Evolutionary conservation across 257 asterid species (phyloP).

Genomic region (Linaria vulgaris): DNA sequence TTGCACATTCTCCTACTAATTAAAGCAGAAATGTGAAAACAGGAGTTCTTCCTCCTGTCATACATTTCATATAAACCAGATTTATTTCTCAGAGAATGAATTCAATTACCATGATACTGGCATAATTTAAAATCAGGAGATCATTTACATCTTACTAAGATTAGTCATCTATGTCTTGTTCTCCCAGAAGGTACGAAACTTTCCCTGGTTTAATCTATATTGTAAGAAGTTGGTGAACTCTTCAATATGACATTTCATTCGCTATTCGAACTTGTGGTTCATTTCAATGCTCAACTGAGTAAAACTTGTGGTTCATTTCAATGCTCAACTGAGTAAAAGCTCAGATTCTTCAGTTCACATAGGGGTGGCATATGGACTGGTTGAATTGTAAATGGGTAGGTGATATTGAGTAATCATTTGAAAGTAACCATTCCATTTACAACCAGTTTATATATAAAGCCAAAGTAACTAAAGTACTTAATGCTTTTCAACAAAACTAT

Average conservation of each 20-base stretch:
- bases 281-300: neutral
- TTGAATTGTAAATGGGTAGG: too few relatives aligned
- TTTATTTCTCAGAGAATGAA: constrained; percentile 2
- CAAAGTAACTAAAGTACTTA: too few relatives aligned
- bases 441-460: too few relatives aligned
- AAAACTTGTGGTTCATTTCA: neutral
- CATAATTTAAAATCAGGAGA: too few relatives aligned
- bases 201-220: neutral
- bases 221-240: too few relatives aligned
- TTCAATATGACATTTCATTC: neutral
- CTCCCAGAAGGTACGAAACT: constrained; percentile 9
- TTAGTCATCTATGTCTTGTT: neutral
- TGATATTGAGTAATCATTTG: too few relatives aligned
- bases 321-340: neutral
- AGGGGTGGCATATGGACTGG: too few relatives aligned
- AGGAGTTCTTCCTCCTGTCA: neutral
- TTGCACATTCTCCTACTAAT: neutral
- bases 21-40: constrained; percentile 10
- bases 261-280: neutral
- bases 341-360: neutral
- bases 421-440: too few relatives aligned
- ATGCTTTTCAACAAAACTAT: too few relatives aligned
- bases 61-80: constrained; percentile 5
- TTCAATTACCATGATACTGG: neutral
- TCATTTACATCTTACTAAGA: neutral